Evolutionary conservation across 768 basidiomycete species (phyloP).

Genomic region (Hericium rajendrae): DNA sequence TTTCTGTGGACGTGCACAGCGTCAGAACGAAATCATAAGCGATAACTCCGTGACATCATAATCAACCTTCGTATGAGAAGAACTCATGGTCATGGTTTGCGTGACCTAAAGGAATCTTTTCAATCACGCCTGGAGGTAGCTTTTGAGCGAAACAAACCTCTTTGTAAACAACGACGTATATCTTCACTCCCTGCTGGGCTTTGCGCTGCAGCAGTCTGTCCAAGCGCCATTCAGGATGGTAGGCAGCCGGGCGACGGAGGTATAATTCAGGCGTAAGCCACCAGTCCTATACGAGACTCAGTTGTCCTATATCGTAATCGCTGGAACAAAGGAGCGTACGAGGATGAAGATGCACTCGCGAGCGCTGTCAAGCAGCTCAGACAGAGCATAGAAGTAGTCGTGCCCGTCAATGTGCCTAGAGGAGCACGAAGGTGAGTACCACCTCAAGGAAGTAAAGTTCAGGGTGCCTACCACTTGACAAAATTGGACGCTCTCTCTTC

Average conservation of each 20-base stretch:
- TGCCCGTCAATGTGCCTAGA: slow-evolving; percentile 85
- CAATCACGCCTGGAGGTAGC: background rate
- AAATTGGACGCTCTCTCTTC: slow-evolving; percentile 54
- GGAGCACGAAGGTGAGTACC: background rate
- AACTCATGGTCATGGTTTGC: slow-evolving; percentile 85
- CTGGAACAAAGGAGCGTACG: slow-evolving; percentile 27
- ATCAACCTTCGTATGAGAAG: slow-evolving; percentile 69
- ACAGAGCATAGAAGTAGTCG: slow-evolving; percentile 94
- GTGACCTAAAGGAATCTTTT: slow-evolving; percentile 45
- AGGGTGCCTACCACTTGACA: slow-evolving; percentile 67
- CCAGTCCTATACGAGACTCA: slow-evolving; percentile 48
- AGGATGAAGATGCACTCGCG: slow-evolving; percentile 82
- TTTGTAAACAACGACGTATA: slow-evolving; percentile 92
- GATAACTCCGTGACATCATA: background rate
- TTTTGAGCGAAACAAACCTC: slow-evolving; percentile 40
- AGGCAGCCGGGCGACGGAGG: slow-evolving; percentile 83
- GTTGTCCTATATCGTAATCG: background rate
- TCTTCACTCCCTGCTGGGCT: slow-evolving; percentile 84
- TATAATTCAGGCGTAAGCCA: slow-evolving; percentile 95
- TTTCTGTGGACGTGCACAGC: slow-evolving; percentile 30
- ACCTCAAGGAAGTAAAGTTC: background rate
- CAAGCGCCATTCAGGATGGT: slow-evolving; percentile 80
- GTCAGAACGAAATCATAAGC: background rate
- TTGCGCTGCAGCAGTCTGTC: slow-evolving; percentile 80
- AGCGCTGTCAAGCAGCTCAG: slow-evolving; percentile 79